Evolutionary conservation across 768 basidiomycete genomes (phyloP).

Genomic region (Royoungia palumana): DNA sequence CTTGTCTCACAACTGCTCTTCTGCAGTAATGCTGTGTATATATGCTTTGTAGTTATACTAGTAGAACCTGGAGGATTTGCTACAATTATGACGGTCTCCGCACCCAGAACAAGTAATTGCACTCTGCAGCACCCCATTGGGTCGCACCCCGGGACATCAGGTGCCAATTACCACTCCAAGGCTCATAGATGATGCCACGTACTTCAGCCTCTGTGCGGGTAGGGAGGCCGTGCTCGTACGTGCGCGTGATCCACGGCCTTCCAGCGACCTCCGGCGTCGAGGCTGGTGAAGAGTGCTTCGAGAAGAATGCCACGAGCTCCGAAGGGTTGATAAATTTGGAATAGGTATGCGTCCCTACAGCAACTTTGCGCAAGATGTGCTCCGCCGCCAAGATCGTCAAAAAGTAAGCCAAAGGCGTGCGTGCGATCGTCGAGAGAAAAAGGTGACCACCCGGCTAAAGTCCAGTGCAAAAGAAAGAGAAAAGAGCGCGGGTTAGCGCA

Average conservation of each 20-base stretch:
- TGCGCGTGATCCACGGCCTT: conserved; percentile 59
- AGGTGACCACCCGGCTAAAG: conserved; percentile 90
- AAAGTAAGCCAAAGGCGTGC: conserved; percentile 71
- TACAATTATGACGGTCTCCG: conserved; percentile 49
- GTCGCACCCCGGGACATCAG: conserved; percentile 58
- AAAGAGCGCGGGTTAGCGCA: conserved; percentile 7
- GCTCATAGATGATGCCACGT: conserved; percentile 76
- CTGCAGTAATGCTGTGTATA: conserved; percentile 8
- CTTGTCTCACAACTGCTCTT: not conserved
- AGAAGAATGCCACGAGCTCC: conserved; percentile 84
- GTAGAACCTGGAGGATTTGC: not conserved
- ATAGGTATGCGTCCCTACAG: conserved; percentile 87
- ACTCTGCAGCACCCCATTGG: conserved; percentile 46
- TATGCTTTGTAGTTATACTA: conserved; percentile 14
- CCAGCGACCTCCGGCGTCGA: conserved; percentile 2
- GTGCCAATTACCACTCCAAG: conserved; percentile 64
- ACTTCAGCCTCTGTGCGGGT: conserved; percentile 70
- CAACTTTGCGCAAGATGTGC: conserved; percentile 72
- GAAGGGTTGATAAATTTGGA: conserved; percentile 85
- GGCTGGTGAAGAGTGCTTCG: conserved; percentile 42
- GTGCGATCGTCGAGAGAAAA: conserved; percentile 92
- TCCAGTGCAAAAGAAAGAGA: no score
- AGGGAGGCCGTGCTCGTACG: conserved; percentile 46
- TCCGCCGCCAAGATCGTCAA: conserved; percentile 80
- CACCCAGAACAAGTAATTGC: conserved; percentile 89